Evolutionary conservation across 202 grass and related monocot genomes (phyloP), one percentile per base, ranked within the genome.

Genomic region (Elaeis oleifera): DNA sequence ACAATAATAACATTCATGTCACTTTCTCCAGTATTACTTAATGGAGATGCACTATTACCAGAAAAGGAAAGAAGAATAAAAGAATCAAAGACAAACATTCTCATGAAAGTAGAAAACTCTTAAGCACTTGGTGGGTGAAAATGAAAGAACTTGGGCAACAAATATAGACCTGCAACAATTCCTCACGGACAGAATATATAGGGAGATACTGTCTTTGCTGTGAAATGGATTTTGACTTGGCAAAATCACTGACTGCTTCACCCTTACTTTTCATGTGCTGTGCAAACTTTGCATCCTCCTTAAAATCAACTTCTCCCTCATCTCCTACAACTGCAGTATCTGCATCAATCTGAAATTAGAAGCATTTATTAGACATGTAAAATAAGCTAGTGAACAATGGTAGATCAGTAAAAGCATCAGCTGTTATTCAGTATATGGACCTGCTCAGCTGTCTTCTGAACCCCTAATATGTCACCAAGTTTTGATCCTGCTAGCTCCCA

Each of bases 401-500:
- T 44, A 44, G 36, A 44, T 44, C 8, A 13, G 36, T 9, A 44
- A 44, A 44, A 44, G 36, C 7, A 13, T 44, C 11, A 44, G 36
- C 36, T 14, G 36, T 44, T 44, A 44, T 44, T 44, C 36, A 44
- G 36, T 44, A 61, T 59, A 71, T 26, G 6, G 73, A 95, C 90
- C 80, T 97, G 94, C 70, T 97, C 88, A 63, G 80, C 80, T 0
- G 94, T 77, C 81, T 97, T 97, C 71, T 97, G 84, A 51, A 97
- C 94, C 51, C 94, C 94, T 83, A 97, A 86, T 68, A 97, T 97
- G 64, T 92, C 87, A 52, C 94, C 94, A 77, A 97, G 87, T 71
- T 86, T 97, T 75, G 94, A 97, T 82, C 94, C 94, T 14, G 94
- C 88, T 28, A 97, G 85, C 84, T 97, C 94, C 94, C 94, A 97